Base-by-base conservation (phyloP, 352 stramenopile genomes). In the Phytophthora foliorum region DNA sequence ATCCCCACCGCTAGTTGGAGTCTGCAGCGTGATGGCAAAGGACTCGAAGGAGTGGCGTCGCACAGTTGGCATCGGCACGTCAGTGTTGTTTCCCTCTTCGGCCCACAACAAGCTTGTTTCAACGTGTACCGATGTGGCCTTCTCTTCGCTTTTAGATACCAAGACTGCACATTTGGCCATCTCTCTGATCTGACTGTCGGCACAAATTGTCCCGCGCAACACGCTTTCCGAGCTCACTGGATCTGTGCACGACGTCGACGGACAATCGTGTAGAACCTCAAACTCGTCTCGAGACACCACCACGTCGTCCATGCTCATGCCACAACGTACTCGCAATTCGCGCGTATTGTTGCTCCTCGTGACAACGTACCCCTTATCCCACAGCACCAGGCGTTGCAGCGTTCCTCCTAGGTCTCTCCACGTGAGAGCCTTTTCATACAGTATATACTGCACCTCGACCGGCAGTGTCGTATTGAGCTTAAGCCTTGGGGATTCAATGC, bases 331-430 rank as follows among this genome's bases (percentile, higher is more conserved):
- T 17, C 24, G 48, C 41, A 77, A 27, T 36, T 72, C 59, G 10
- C 65, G 70, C 16, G 61, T 72, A 6, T 63, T 83, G 34, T 67
- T 66, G 24, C 32, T 62, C n/a, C 48, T 63, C 16, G 69, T 77
- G 55, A 75, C 46, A 7, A 89, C 62, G 44, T 75, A 84, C 10
- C 80, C 79, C 4, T 72, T 54, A 52, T 89, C 78, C 78, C 79
- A 89, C n/a, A 89, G 80, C 34, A 89, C 66, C 9, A 89, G 51
- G 13, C 75, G 79, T 63, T 91, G 82, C 48, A 87, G 31, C 14
- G 72, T 88, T 14, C 78, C 77, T 17, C 74, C 69, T 17, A 89
- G 60, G 8, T 79, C 65, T 53, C 41, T 38, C 79, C 81, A 87
- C 11, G 32, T 21, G n/a, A 87, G 22, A 6, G 46, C 11, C 21